A percentile compares a stretch with the other conserved stretches of the same genome.
Evolutionary conservation across 768 basidiomycete genomes (phyloP).

Genomic region (Mycena kentingensis): DNA sequence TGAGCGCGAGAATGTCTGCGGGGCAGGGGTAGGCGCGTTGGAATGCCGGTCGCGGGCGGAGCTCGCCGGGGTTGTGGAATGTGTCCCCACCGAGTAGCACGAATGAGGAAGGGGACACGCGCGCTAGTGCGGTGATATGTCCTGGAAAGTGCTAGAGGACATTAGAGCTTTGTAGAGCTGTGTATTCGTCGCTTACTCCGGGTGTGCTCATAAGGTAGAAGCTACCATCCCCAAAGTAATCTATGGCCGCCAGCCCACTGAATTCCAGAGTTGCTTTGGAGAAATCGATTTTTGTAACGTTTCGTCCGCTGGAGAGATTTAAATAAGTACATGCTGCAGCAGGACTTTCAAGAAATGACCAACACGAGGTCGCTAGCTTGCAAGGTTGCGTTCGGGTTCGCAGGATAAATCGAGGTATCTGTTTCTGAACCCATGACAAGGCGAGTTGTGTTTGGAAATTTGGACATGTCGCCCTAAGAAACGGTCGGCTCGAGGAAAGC

Average conservation of each 20-base stretch:
- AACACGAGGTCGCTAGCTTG: conserved; percentile 13
- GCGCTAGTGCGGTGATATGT: conserved; percentile 25
- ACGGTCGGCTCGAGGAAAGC: neutral
- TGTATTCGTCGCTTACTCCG: conserved; percentile 13
- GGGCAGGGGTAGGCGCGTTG: conserved; percentile 21
- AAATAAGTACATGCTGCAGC: neutral
- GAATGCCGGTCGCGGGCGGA: conserved; percentile 22
- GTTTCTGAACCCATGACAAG: conserved; percentile 18
- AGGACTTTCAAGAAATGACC: neutral
- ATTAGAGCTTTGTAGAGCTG: neutral
- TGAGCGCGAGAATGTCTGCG: conserved; percentile 4
- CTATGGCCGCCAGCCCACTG: conserved; percentile 20
- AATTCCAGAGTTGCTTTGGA: too few species aligned
- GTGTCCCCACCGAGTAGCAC: conserved; percentile 27
- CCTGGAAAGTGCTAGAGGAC: conserved; percentile 20
- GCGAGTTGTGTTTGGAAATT: conserved; percentile 17
- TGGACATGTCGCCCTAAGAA: conserved; percentile 19
- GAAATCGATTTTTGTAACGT: conserved; percentile 12
- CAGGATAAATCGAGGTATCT: conserved; percentile 8
- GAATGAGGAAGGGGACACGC: conserved; percentile 23
- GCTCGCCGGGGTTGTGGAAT: conserved; percentile 23
- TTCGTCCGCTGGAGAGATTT: conserved; percentile 3
- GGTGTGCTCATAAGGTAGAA: conserved; percentile 26
- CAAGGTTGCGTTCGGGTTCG: conserved; percentile 6
- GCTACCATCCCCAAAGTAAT: conserved; percentile 29